Evolutionary conservation across 176 grass and related monocot genomes (phyloP), one percentile per base, ranked within the genome.

Genomic region (Secale cereale): DNA sequence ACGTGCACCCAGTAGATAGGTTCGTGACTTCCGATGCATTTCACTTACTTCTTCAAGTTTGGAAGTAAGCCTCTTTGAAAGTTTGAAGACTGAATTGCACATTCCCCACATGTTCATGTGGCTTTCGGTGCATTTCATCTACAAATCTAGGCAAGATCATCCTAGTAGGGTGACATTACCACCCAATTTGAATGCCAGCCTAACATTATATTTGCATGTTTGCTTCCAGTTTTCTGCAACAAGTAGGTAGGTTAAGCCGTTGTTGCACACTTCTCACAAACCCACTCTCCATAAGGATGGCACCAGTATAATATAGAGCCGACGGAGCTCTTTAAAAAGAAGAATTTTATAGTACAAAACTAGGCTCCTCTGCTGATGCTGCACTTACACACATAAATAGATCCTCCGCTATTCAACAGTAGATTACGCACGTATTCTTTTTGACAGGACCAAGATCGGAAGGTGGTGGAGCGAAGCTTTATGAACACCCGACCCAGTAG

Each of bases 381-480:
- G 36, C 35, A 28, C 48, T 17, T 20, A 29, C 33, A 27, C 17
- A 54, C 13, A 56, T 77, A 48, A 76, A 54, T 54, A 74, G 27
- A 66, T 77, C 33, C 33, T 6, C 27, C 33, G 1, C 20, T 31
- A 66, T 79, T 74, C 74, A 67, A 79, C 74, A 69, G 30, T 59
- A 79, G 45, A 87, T 37, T 66, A 39, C 82, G 28, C 26, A 3
- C 33, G 6, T 4, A 82, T 10, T 59, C 46, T 82, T 57, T 78
- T 87, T 74, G 14, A 46, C 59, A 15, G 74, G 26, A 83, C 80
- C 33, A 36, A 19, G 33, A 65, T 52, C 26, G 41, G 56, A 86
- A 68, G 74, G 16, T 87, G 74, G 64, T 79, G 76, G 66, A 11
- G 65, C 39, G 82, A 83, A 41, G 41, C 67, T 85, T 84, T 32